Evolutionary conservation across 257 asterid genomes (phyloP).

Genomic region (Lithospermum erythrorhizon): DNA sequence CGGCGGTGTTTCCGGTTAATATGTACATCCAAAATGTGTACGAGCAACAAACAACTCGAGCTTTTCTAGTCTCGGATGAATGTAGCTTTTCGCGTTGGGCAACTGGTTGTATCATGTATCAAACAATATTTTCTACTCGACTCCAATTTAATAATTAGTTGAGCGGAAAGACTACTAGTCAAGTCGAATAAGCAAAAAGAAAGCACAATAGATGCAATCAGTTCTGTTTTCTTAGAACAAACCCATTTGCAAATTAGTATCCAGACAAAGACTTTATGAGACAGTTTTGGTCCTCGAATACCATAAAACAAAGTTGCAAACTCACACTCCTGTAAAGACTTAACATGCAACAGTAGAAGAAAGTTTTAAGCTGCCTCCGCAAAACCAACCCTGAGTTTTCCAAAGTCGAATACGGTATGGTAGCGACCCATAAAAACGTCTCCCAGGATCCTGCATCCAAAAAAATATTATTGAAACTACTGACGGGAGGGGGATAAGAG

Average conservation of each 20-base stretch:
- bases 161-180: too few relatives aligned
- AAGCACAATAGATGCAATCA: too few relatives aligned
- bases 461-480: background rate
- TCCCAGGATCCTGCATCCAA: slow-evolving; percentile 76
- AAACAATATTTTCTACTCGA: too few relatives aligned
- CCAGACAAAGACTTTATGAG: background rate
- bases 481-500: background rate
- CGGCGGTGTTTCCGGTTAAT: too few relatives aligned
- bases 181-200: too few relatives aligned
- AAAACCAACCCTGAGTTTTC: slow-evolving; percentile 68
- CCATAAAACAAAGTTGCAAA: background rate
- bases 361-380: slow-evolving; percentile 76
- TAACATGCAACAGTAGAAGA: background rate
- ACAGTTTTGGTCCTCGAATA: background rate
- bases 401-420: slow-evolving; percentile 81
- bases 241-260: background rate
- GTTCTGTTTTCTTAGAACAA: too few relatives aligned
- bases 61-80: too few relatives aligned
- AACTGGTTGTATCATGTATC: too few relatives aligned
- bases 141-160: too few relatives aligned
- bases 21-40: too few relatives aligned
- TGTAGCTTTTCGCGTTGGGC: too few relatives aligned
- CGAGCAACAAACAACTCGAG: too few relatives aligned
- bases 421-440: slow-evolving; percentile 94
- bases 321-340: background rate